phyloP scores from a whole-genome alignment of 345 rosid genomes.

The Populus ilicifolia region DNA sequence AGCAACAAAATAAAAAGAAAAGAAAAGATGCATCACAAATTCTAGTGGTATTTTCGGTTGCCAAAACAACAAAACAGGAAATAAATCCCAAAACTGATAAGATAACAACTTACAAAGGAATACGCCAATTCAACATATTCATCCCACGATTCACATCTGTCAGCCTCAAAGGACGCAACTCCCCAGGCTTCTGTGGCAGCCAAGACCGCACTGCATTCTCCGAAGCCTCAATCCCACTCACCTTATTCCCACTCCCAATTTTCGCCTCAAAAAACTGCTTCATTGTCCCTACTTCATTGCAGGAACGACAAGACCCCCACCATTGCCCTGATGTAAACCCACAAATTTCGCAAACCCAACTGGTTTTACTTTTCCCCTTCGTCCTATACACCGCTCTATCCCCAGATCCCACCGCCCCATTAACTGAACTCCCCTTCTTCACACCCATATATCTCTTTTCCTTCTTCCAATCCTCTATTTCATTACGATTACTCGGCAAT shows the following conservation, averaged over 20 bases:
- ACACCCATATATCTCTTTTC: slow-evolving; percentile 10
- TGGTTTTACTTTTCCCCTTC: slow-evolving; percentile 41
- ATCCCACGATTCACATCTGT: slow-evolving; percentile 55
- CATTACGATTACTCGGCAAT: slow-evolving; percentile 5
- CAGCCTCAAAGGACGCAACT: slow-evolving; percentile 50
- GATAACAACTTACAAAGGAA: slow-evolving; percentile 53
- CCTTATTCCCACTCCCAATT: slow-evolving; percentile 22
- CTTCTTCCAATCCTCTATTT: slow-evolving; percentile 7
- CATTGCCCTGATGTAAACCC: slow-evolving; percentile 78
- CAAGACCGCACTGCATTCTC: slow-evolving; percentile 52
- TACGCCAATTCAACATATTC: slow-evolving; percentile 56
- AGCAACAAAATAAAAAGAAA: no score
- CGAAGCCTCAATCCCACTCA: slow-evolving; percentile 33
- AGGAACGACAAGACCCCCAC: slow-evolving; percentile 82
- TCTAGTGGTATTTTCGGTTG: no score
- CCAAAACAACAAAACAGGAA: background rate
- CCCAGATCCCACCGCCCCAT: slow-evolving; percentile 17
- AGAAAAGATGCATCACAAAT: no score
- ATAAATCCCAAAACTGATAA: background rate
- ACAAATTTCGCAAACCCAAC: slow-evolving; percentile 72
- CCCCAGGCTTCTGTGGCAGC: slow-evolving; percentile 49
- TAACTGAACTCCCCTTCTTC: slow-evolving; percentile 9
- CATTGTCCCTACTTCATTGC: slow-evolving; percentile 55
- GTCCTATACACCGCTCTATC: slow-evolving; percentile 33
- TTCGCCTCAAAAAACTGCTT: slow-evolving; percentile 41